phyloP scores from a whole-genome alignment of 352 stramenopile genomes.

The Globisporangium viniferum region DNA sequence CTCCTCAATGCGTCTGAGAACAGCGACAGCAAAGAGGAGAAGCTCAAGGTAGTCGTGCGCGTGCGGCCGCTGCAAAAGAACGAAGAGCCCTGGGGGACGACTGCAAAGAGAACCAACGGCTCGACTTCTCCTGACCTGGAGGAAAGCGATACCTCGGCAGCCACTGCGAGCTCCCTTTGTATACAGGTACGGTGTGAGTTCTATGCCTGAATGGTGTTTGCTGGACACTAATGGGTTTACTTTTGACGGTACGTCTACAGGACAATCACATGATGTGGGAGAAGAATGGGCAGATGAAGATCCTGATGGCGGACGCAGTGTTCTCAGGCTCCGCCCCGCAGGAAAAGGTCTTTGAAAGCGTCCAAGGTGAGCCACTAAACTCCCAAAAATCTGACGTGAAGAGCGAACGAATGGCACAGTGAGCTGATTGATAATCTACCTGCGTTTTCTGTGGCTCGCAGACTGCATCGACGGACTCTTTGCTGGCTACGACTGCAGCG shows the following conservation, averaged over 20 bases:
- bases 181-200: conserved; percentile 25
- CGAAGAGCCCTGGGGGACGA: conserved; percentile 37
- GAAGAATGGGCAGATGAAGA: conserved; percentile 65
- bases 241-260: conserved; percentile 11
- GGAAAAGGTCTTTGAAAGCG: conserved; percentile 44
- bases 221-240: too few relatives aligned
- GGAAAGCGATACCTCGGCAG: background rate
- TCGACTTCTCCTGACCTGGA: background rate
- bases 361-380: conserved; percentile 35
- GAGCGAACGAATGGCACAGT: too few relatives aligned
- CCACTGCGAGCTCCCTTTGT: conserved; percentile 22
- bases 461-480: conserved; percentile 61
- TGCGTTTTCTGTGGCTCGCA: conserved; percentile 10
- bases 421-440: too few relatives aligned
- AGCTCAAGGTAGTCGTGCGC: conserved; percentile 61
- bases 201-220: too few relatives aligned
- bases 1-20: background rate
- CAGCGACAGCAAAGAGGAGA: conserved; percentile 34
- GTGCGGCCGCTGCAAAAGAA: conserved; percentile 49
- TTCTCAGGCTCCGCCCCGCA: conserved; percentile 38
- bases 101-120: conserved; percentile 1
- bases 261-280: conserved; percentile 53
- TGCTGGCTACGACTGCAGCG: conserved; percentile 64
- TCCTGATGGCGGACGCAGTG: conserved; percentile 48
- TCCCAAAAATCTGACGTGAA: too few relatives aligned